phyloP scores from a whole-genome alignment of 768 basidiomycete genomes.

The Mycena vitilis region DNA sequence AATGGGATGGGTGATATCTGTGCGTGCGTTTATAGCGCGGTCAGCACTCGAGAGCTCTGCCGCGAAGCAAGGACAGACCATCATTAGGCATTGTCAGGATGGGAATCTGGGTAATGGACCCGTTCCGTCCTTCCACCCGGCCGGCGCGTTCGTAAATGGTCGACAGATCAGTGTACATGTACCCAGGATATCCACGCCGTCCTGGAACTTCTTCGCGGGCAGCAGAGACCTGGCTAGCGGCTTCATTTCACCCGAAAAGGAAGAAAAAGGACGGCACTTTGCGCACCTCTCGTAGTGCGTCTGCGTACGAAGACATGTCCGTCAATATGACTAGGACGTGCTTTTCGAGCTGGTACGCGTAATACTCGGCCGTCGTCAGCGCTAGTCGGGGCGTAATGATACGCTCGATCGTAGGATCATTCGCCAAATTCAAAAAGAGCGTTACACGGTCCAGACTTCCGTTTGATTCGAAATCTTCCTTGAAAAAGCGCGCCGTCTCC shows the following conservation, averaged over 20 bases:
- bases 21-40: conserved; percentile 23
- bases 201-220: conserved; percentile 99
- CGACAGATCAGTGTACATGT: conserved; percentile 99
- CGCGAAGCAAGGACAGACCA: conserved; percentile 65
- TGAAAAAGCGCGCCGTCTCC: conserved; percentile 99
- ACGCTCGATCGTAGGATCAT: conserved; percentile 99
- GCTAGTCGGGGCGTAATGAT: conserved; percentile 99
- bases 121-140: conserved; percentile 96
- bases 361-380: conserved; percentile 98
- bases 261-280: conserved; percentile 43
- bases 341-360: conserved; percentile 99
- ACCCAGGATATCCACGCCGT: conserved; percentile 97
- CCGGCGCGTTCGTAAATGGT: conserved; percentile 99
- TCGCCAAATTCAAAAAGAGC: conserved; percentile 97
- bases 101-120: conserved; percentile 99
- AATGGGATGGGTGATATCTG: conserved; percentile 99
- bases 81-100: conserved; percentile 99
- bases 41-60: conserved; percentile 19
- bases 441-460: conserved; percentile 98
- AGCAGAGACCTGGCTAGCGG: conserved; percentile 81
- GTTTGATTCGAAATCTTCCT: conserved; percentile 99
- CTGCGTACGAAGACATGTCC: conserved; percentile 98
- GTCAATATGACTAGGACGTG: conserved; percentile 99
- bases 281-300: conserved; percentile 89
- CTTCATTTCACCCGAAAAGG: conserved; percentile 29